A percentile compares a stretch with the other conserved stretches of the same genome.
Conservation (phyloP, 73 alveolate genomes). For the Urostyla sp. region DNA sequence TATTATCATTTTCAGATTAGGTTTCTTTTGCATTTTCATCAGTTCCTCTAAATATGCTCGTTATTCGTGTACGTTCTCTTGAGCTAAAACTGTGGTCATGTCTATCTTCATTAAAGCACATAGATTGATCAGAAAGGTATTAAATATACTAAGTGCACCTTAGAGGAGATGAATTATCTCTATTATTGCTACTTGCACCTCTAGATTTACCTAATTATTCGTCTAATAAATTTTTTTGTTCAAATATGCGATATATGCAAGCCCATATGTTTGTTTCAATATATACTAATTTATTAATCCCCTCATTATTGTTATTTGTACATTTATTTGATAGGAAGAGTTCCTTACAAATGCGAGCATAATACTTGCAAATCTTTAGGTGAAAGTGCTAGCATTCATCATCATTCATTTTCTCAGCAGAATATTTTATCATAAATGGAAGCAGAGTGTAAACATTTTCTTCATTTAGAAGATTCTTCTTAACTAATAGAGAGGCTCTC, state of each 20-base stretch:
- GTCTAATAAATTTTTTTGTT: neutral
- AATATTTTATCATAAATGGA: conserved; percentile 59
- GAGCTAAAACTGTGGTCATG: neutral
- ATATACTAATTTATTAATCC: conserved; percentile 21
- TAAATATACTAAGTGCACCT: too few species aligned
- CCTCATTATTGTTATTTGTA: neutral
- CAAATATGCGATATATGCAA: conserved; percentile 38
- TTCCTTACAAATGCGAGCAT: conserved; percentile 11
- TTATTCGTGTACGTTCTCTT: neutral
- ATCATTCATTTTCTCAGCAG: conserved; percentile 33
- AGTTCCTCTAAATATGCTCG: neutral
- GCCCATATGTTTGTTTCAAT: conserved; percentile 63
- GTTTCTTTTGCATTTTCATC: conserved; percentile 7
- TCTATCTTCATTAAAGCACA: neutral
- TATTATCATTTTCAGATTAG: conserved; percentile 14
- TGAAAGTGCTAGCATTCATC: conserved; percentile 21
- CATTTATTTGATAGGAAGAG: neutral
- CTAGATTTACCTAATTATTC: too few species aligned
- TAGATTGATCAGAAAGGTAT: neutral
- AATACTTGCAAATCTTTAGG: conserved; percentile 13
- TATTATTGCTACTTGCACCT: neutral
- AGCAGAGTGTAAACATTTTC: conserved; percentile 37
- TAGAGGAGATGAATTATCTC: conserved; percentile 18
- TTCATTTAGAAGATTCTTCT: conserved; percentile 8
- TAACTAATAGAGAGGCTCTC: conserved; percentile 36